A percentile compares a stretch with the other conserved stretches of the same genome.
Conservation (phyloP, 441 rosid genomes). For the Iberis amara region DNA sequence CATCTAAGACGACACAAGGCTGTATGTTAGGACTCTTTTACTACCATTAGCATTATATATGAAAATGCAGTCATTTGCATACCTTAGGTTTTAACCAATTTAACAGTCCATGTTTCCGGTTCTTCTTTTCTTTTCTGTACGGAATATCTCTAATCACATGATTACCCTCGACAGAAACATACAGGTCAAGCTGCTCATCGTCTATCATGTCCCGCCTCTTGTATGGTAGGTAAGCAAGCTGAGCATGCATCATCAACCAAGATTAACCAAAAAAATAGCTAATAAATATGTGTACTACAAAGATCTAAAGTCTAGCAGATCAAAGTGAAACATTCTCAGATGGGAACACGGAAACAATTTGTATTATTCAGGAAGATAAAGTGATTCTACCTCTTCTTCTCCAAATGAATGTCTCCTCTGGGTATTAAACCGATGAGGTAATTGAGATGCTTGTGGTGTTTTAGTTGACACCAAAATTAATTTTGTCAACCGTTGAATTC, state of each 20-base stretch:
- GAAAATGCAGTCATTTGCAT: conserved; percentile 24
- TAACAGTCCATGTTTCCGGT: conserved; percentile 76
- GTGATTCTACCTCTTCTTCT: conserved; percentile 79
- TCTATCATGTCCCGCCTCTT: conserved; percentile 88
- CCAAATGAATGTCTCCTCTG: conserved; percentile 98
- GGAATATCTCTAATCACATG: conserved; percentile 49
- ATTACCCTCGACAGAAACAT: conserved; percentile 60
- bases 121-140: conserved; percentile 69
- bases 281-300: background rate
- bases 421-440: conserved; percentile 60
- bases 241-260: conserved; percentile 30
- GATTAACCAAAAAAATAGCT: conserved; percentile 32
- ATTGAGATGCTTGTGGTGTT: conserved; percentile 64
- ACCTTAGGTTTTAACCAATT: conserved; percentile 93
- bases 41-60: background rate
- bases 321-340: conserved; percentile 17
- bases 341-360: conserved; percentile 3
- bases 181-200: conserved; percentile 72
- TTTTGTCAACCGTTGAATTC: conserved; percentile 88
- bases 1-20: conserved; percentile 7
- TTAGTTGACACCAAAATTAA: conserved; percentile 88
- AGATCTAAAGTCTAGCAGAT: background rate
- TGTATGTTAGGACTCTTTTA: conserved; percentile 2
- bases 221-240: conserved; percentile 93
- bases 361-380: conserved; percentile 5